Conservation (phyloP, 2,329 filamentous ascomycete genomes). For the Fusarium mangiferae region DNA sequence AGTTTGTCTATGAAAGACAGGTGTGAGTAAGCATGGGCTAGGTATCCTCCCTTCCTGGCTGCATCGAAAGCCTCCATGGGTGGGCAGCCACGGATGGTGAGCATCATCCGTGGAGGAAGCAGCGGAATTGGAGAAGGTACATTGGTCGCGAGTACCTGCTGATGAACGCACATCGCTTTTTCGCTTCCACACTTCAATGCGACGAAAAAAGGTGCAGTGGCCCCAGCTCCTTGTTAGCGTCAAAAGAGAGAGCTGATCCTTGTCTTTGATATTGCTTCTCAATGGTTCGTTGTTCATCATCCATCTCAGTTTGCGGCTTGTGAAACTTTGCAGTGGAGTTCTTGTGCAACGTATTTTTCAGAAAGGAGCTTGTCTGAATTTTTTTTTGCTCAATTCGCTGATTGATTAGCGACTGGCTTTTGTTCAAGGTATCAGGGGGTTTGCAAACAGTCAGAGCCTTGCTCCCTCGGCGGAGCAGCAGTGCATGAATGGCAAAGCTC, state of each 20-base stretch:
- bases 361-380: not conserved
- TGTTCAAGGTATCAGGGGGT: not conserved
- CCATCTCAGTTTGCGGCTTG: slow-evolving; percentile 28
- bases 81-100: slow-evolving; percentile 1
- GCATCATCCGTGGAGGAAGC: not conserved
- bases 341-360: slow-evolving; percentile 1
- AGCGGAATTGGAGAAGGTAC: slow-evolving; percentile 24
- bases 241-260: slow-evolving; percentile 16
- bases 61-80: slow-evolving; percentile 14
- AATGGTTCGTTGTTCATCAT: slow-evolving; percentile 20
- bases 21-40: slow-evolving; percentile 17
- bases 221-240: slow-evolving; percentile 31
- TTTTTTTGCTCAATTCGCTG: slow-evolving; percentile 1
- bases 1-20: not conserved
- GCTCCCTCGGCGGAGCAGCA: not conserved
- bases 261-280: slow-evolving; percentile 11
- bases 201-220: slow-evolving; percentile 36
- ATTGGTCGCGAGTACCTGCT: slow-evolving; percentile 20
- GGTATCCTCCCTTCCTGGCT: not conserved
- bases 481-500: not conserved
- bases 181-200: slow-evolving; percentile 6
- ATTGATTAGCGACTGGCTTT: not conserved
- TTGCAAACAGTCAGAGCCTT: not conserved
- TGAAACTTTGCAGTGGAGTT: slow-evolving; percentile 38
- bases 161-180: slow-evolving; percentile 1